Conservation (phyloP, 2,329 filamentous ascomycete species). For the Arthrobotrys megalospora region DNA sequence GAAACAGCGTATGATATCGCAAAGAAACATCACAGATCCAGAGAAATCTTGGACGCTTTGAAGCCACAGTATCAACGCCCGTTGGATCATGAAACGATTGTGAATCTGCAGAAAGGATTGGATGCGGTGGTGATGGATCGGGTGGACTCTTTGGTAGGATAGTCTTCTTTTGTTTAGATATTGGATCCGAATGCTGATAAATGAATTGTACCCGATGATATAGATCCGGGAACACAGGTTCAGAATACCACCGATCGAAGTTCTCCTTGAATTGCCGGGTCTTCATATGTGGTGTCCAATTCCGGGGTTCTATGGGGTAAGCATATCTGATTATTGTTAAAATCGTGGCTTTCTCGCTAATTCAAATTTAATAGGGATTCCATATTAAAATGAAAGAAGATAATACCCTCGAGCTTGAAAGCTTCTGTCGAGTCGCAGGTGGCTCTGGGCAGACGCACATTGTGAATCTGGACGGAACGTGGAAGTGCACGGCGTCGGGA, state of each 20-base stretch:
- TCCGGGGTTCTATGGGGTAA: slow-evolving; percentile 53
- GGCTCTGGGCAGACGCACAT: slow-evolving; percentile 42
- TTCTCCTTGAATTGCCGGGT: slow-evolving; percentile 35
- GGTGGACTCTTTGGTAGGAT: slow-evolving; percentile 28
- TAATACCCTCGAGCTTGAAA: slow-evolving; percentile 40
- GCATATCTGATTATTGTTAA: neutral
- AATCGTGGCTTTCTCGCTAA: neutral
- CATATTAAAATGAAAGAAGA: slow-evolving; percentile 37
- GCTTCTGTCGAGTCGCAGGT: slow-evolving; percentile 49
- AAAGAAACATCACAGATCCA: slow-evolving; percentile 20
- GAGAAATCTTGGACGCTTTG: slow-evolving; percentile 39
- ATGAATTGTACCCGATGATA: neutral
- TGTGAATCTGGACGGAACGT: slow-evolving; percentile 36
- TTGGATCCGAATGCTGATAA: neutral
- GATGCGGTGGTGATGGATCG: slow-evolving; percentile 41
- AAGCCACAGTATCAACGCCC: slow-evolving; percentile 23
- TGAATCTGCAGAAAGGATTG: slow-evolving; percentile 42
- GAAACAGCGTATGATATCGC: slow-evolving; percentile 56
- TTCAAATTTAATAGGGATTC: slow-evolving; percentile 36
- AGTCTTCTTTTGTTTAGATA: neutral
- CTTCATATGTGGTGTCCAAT: slow-evolving; percentile 48
- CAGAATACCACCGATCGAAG: slow-evolving; percentile 34
- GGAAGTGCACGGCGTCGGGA: slow-evolving; percentile 30
- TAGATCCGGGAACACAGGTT: slow-evolving; percentile 44
- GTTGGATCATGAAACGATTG: slow-evolving; percentile 23